phyloP scores from a whole-genome alignment of 495 filamentous ascomycete species.

The Neurospora intermedia region DNA sequence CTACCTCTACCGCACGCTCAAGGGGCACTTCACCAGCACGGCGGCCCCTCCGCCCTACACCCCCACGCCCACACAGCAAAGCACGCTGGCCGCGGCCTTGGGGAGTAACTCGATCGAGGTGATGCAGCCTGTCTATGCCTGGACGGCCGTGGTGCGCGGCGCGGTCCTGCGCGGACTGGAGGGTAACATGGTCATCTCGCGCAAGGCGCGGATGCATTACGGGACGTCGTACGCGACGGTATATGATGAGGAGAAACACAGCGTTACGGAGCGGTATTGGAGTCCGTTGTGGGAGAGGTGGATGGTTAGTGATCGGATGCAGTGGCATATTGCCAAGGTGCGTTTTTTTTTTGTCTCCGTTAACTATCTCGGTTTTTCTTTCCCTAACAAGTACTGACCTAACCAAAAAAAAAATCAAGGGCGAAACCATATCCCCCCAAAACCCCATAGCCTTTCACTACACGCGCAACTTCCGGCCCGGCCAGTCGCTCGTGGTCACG shows the following conservation, averaged over 20 bases:
- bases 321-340: slow-evolving; percentile 69
- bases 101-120: slow-evolving; percentile 44
- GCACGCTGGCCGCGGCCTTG: background rate
- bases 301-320: slow-evolving; percentile 73
- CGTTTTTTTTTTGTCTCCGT: slow-evolving; percentile 5
- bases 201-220: slow-evolving; percentile 61
- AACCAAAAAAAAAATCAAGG: slow-evolving; percentile 27
- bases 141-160: slow-evolving; percentile 63
- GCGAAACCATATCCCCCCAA: slow-evolving; percentile 55
- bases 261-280: slow-evolving; percentile 60
- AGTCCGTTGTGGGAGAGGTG: slow-evolving; percentile 65
- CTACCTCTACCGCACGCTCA: slow-evolving; percentile 56
- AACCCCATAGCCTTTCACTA: slow-evolving; percentile 65
- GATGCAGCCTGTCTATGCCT: slow-evolving; percentile 67
- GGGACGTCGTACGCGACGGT: slow-evolving; percentile 70
- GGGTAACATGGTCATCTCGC: slow-evolving; percentile 57
- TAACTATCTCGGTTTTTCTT: no score
- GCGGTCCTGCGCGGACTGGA: slow-evolving; percentile 60
- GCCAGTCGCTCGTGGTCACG: slow-evolving; percentile 54
- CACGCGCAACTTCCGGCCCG: slow-evolving; percentile 63
- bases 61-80: slow-evolving; percentile 45
- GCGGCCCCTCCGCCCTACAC: slow-evolving; percentile 42
- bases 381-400: no score
- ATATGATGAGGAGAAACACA: slow-evolving; percentile 59
- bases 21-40: slow-evolving; percentile 51